Percentiles rank a stretch among this genome's conserved stretches.
These are phyloP conservation scores for Microbotryomycetes sp. DNA, from an alignment of 1,284 basidiomycete genomes.

Conservation along the genomic window DNA sequence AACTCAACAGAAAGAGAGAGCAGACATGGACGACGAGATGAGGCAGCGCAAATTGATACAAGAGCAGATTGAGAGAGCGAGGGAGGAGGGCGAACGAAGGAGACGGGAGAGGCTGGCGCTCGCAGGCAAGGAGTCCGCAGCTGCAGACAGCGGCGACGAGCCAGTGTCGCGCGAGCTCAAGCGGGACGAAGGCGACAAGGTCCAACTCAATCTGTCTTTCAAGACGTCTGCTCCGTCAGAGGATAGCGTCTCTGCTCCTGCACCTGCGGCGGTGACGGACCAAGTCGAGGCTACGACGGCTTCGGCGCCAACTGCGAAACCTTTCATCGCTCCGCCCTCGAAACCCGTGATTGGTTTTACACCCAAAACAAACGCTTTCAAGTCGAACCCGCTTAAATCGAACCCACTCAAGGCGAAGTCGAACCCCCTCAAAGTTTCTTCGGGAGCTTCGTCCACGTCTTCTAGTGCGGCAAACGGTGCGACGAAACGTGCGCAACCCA, in stretches of 20 bases:
- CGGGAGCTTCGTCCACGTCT: slow-evolving; percentile 33
- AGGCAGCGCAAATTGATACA: slow-evolving; percentile 80
- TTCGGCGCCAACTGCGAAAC: slow-evolving; percentile 35
- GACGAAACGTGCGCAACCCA: slow-evolving; percentile 47
- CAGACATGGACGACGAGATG: slow-evolving; percentile 87
- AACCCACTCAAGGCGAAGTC: slow-evolving; percentile 53
- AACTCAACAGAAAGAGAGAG: slow-evolving; percentile 82
- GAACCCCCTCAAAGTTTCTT: slow-evolving; percentile 45
- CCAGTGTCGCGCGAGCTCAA: slow-evolving; percentile 47
- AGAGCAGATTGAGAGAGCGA: slow-evolving; percentile 88
- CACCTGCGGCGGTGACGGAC: slow-evolving; percentile 35
- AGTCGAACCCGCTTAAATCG: slow-evolving; percentile 31
- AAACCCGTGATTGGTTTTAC: slow-evolving; percentile 62
- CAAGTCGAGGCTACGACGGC: slow-evolving; percentile 21
- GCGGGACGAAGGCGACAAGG: slow-evolving; percentile 32
- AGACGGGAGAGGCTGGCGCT: slow-evolving; percentile 30
- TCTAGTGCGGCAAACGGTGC: slow-evolving; percentile 46
- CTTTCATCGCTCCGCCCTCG: slow-evolving; percentile 44
- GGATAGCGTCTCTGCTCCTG: slow-evolving; percentile 34
- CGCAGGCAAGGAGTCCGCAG: neutral
- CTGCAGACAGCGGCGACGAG: slow-evolving; percentile 14
- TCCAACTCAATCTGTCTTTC: slow-evolving; percentile 42
- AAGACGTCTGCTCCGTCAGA: slow-evolving; percentile 40
- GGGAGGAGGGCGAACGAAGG: slow-evolving; percentile 41
- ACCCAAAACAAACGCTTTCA: slow-evolving; percentile 50